These are phyloP conservation scores for Apostasia ramifera DNA, from an alignment of 106 monocot genomes.

Conservation along the genomic window DNA sequence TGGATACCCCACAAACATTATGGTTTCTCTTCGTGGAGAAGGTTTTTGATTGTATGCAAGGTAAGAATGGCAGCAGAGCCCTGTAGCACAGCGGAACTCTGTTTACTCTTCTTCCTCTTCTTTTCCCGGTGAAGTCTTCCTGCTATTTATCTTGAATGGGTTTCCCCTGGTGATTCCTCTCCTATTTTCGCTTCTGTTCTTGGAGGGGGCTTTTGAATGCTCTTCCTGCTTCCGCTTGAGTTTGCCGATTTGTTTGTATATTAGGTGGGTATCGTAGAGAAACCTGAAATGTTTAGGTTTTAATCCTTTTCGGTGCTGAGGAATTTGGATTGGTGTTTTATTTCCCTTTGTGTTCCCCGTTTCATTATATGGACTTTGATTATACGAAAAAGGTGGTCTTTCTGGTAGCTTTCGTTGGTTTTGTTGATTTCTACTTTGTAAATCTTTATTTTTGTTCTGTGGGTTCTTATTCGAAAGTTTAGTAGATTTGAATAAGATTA, in stretches of 20 bases:
- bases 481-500: not conserved
- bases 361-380: not conserved
- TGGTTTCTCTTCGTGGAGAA: too few relatives aligned
- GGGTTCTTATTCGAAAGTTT: not conserved
- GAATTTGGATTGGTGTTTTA: not conserved
- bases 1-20: too few relatives aligned
- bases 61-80: too few relatives aligned
- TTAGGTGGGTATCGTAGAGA: not conserved
- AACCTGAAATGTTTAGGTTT: not conserved
- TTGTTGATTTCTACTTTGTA: not conserved
- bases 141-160: not conserved
- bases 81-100: too few relatives aligned
- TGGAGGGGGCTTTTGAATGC: not conserved
- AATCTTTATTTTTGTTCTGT: not conserved
- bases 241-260: not conserved
- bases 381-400: not conserved
- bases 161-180: not conserved
- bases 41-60: too few relatives aligned
- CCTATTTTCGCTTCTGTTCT: not conserved
- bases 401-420: not conserved
- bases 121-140: not conserved
- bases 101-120: too few relatives aligned
- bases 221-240: not conserved
- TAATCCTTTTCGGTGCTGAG: not conserved
- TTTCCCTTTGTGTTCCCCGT: not conserved